Evolutionary conservation across 352 stramenopile species (phyloP).

Genomic region (Saprolegnia diclina): DNA sequence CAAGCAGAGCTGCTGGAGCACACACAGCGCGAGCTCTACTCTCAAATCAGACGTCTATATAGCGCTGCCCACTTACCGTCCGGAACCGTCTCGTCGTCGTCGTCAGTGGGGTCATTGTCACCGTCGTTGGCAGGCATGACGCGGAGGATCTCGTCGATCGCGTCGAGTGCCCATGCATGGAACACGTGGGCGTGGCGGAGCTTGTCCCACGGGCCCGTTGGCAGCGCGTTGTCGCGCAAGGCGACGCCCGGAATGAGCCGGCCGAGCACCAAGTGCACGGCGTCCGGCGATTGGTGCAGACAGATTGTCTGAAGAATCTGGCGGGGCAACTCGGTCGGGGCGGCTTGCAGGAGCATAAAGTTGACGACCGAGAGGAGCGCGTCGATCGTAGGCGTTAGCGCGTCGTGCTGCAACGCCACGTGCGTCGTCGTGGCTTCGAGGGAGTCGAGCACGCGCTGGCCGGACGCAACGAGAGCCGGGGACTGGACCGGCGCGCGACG

Average conservation of each 20-base stretch:
- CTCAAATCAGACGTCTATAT: constrained; percentile 46
- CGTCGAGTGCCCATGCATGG: constrained; percentile 17
- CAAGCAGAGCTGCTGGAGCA: constrained; percentile 71
- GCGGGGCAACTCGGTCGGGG: neutral
- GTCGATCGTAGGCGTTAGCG: constrained; percentile 11
- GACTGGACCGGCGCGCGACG: neutral
- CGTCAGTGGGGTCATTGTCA: constrained; percentile 32
- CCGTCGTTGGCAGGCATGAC: constrained; percentile 28
- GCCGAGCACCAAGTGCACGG: constrained; percentile 5
- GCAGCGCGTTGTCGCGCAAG: constrained; percentile 15
- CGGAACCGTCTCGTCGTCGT: constrained; percentile 24
- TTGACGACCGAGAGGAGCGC: constrained; percentile 6
- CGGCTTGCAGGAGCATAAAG: constrained; percentile 16
- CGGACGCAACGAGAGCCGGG: neutral
- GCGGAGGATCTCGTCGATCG: neutral
- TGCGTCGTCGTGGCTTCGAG: neutral
- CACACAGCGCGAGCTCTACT: constrained; percentile 1
- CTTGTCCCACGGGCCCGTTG: constrained; percentile 13
- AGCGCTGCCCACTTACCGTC: constrained; percentile 32
- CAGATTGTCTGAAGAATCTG: constrained; percentile 10
- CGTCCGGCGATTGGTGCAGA: neutral
- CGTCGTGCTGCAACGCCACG: constrained; percentile 7
- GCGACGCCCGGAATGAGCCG: constrained; percentile 12
- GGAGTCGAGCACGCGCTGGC: neutral
- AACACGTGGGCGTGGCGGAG: constrained; percentile 4